Percentiles rank a stretch among this genome's conserved stretches.
Evolutionary conservation across 2,329 filamentous ascomycete genomes (phyloP).

Genomic region (Paradendryphiella salina): DNA sequence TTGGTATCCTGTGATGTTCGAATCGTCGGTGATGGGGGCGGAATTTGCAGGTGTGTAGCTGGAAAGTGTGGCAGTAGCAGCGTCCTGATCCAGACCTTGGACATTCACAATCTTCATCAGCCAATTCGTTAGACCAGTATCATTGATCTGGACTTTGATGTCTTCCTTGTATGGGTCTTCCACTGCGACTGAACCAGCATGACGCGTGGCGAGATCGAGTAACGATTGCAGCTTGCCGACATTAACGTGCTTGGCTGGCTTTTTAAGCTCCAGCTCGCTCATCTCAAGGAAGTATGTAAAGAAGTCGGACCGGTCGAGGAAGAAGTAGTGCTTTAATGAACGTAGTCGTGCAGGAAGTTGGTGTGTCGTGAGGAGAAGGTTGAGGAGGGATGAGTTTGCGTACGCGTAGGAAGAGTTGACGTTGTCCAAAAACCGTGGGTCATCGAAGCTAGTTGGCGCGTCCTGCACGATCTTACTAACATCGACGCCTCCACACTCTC

Average conservation of each 20-base stretch:
- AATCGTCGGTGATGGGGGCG: constrained; percentile 67
- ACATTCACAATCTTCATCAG: constrained; percentile 96
- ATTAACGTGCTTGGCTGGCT: constrained; percentile 86
- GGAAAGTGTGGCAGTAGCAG: constrained; percentile 63
- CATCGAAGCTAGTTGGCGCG: constrained; percentile 90
- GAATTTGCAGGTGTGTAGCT: constrained; percentile 70
- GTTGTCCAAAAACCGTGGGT: constrained; percentile 89
- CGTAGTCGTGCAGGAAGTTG: constrained; percentile 82
- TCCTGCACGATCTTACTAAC: constrained; percentile 85
- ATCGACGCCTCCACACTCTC: constrained; percentile 95
- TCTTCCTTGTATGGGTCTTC: constrained; percentile 98
- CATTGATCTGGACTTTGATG: constrained; percentile 96
- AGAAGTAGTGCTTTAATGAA: constrained; percentile 98
- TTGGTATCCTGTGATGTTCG: constrained; percentile 86
- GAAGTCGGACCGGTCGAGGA: constrained; percentile 95
- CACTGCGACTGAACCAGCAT: constrained; percentile 90
- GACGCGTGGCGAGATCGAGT: constrained; percentile 93
- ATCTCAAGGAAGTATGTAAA: constrained; percentile 98
- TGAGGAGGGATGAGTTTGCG: constrained; percentile 90
- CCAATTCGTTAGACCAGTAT: constrained; percentile 88
- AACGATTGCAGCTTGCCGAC: constrained; percentile 91
- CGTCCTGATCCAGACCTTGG: constrained; percentile 87
- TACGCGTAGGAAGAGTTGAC: constrained; percentile 94
- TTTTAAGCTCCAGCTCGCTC: constrained; percentile 83
- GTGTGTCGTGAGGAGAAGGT: constrained; percentile 88